Evolutionary conservation across 2,329 filamentous ascomycete species (phyloP).

Genomic region (Colletotrichum musae): DNA sequence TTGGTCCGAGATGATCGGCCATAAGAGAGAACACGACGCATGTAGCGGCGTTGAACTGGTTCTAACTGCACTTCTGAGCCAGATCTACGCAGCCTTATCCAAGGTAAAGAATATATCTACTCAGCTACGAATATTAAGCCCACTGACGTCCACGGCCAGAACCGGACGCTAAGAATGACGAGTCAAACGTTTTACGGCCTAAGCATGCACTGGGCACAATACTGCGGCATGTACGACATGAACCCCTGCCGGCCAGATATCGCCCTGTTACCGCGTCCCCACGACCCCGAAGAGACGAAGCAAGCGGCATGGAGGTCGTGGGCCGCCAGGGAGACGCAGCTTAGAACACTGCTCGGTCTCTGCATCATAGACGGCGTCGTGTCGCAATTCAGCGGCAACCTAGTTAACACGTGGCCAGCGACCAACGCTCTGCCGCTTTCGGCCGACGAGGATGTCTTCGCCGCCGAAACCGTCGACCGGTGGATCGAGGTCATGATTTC

Average conservation of each 20-base stretch:
- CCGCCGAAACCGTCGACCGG: background rate
- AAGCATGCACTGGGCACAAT: constrained; percentile 25
- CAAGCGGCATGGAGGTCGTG: constrained; percentile 8
- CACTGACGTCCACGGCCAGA: background rate
- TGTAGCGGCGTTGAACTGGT: constrained; percentile 19
- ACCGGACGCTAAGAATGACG: constrained; percentile 17
- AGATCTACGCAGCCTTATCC: constrained; percentile 13
- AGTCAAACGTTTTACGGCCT: constrained; percentile 23
- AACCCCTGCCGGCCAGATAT: background rate
- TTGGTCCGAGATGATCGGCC: constrained; percentile 18
- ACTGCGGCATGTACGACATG: constrained; percentile 18
- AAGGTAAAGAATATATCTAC: background rate
- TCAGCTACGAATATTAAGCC: background rate
- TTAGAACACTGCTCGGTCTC: constrained; percentile 6
- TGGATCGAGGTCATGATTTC: background rate
- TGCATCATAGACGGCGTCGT: constrained; percentile 20
- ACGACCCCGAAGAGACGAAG: background rate
- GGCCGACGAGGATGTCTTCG: background rate
- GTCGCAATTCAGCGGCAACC: constrained; percentile 22
- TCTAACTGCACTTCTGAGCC: constrained; percentile 13
- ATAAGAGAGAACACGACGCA: background rate
- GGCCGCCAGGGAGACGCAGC: constrained; percentile 15
- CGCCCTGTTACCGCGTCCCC: background rate
- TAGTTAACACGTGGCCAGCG: constrained; percentile 13
- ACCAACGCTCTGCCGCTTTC: constrained; percentile 1